Evolutionary conservation across 202 grass and related monocot species (phyloP).

Genomic region (Thinopyrum obtusiflorum): DNA sequence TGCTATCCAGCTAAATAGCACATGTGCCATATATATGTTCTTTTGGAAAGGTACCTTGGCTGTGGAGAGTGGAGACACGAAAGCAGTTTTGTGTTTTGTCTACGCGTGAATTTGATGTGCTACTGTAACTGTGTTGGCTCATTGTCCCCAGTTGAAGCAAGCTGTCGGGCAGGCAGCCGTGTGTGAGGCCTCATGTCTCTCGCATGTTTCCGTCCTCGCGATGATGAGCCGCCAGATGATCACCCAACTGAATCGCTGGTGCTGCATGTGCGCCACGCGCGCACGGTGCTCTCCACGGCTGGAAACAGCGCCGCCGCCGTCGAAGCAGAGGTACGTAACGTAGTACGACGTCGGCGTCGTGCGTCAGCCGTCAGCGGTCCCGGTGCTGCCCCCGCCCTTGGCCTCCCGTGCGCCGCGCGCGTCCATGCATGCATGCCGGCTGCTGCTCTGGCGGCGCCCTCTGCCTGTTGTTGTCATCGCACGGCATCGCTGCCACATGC

Average conservation of each 20-base stretch:
- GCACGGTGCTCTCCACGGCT: background rate
- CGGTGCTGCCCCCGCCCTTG: background rate
- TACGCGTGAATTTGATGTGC: background rate
- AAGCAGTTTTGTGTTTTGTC: background rate
- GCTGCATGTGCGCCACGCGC: background rate
- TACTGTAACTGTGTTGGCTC: background rate
- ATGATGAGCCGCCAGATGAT: too few species aligned
- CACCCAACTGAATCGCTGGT: background rate
- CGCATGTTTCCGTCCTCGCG: too few species aligned
- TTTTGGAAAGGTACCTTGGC: background rate
- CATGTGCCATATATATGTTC: background rate
- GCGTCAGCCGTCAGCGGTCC: background rate
- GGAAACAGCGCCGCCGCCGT: background rate
- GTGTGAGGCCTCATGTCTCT: too few species aligned
- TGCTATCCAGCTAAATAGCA: constrained; percentile 5
- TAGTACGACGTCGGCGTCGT: background rate
- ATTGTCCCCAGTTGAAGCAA: too few species aligned
- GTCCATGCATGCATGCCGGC: background rate
- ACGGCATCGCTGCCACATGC: background rate
- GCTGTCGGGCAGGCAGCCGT: too few species aligned
- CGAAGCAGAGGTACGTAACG: too few species aligned
- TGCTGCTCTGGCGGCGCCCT: background rate
- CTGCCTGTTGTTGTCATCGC: background rate
- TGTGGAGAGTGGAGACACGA: background rate
- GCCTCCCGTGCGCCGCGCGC: background rate